Evolutionary conservation across 129 eudicot species (phyloP), one percentile per base, ranked within the genome.

Genomic region (Escallonia rubra): DNA sequence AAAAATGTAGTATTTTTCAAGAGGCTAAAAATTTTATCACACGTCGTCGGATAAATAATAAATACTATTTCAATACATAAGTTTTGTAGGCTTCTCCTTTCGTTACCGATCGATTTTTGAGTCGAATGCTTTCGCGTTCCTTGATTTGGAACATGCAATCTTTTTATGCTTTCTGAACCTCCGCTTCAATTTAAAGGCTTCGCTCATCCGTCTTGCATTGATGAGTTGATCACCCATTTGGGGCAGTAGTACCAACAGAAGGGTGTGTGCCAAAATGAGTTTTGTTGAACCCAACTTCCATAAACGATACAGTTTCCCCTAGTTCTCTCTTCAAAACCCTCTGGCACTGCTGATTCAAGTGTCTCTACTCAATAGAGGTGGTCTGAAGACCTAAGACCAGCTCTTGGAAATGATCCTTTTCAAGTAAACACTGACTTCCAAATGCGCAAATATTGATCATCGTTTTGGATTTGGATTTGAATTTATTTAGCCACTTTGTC

Each of bases 271-370:
- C 59, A 81, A 7, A 4, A 77, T 73, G 58, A 72, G 34, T 61
- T 79, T 46, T 81, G 82, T 40, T 72, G 82, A 5, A 76, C 72
- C 86, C 86, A 81, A 13, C 73, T 76, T 5, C 76, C 69, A 16
- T 60, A 50, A 2, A 76, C 76, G 5, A 68, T 54, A 3, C 86
- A 82, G 64, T 65, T 57, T 34, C 60, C 61, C 15, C 38, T 14
- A n/a, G 64, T 72, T 39, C 85, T 80, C 15, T 66, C 68, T 7
- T 13, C 1, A n/a, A 80, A 80, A 0, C 78, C 85, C 11, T 72
- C 69, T 0, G 79, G 82, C 41, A 76, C n/a, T 16, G 79, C 76
- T 43, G 59, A 61, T 16, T 76, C 81, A 2, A 76, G 43, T 4
- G 50, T 48, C 16, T 67, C 78, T 0, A 44, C 44, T 11, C 75